Evolutionary conservation across 2,329 filamentous ascomycete genomes (phyloP), one percentile per base, ranked within the genome.

Genomic region (Thielaviopsis ethacetica): DNA sequence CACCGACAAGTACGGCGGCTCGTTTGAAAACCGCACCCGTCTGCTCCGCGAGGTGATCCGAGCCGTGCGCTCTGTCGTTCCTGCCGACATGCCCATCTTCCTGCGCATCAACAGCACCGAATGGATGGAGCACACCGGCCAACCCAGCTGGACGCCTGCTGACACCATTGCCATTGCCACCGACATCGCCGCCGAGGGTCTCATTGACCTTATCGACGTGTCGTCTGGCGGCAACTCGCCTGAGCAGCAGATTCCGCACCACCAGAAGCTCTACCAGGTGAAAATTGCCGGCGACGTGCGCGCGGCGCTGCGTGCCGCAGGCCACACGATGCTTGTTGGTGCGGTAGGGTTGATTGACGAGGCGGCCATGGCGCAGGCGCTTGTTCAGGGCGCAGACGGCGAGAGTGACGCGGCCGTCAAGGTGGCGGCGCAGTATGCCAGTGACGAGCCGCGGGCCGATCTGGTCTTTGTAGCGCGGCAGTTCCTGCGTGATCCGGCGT

Each of bases 401-500:
- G 57, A 38, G 63, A 61, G 26, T 63, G 60, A 7, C 57, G 63
- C 24, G 41, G 63, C 69, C 71, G 62, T 75, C 21, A 71, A 73
- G 66, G 67, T 74, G 5, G 70, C 71, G 55, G 68, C 68, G 58
- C 71, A 73, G 65, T 58, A 70, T 2, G 72, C 38, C 3, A 41
- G 73, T 5, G 66, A 65, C 56, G 65, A 61, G 63, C 66, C 76
- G 17, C 71, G 74, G 67, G 80, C 78, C 1, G 90, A 96, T 67
- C 69, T 91, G n/a, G 82, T 85, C 0, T 76, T 91, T 19, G 76
- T 85, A 1, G 91, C 81, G 0, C 76, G 88, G 59, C 84, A 86
- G 66, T 93, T 93, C 70, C 76, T 94, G 71, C 82, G 88, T 68
- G 88, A 95, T 67, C 86, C 90, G 0, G 83, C 87, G 60, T 82